These are phyloP conservation scores for Scheffersomyces ergatensis DNA, from an alignment of 805 yeast species.

Conservation along the genomic window DNA sequence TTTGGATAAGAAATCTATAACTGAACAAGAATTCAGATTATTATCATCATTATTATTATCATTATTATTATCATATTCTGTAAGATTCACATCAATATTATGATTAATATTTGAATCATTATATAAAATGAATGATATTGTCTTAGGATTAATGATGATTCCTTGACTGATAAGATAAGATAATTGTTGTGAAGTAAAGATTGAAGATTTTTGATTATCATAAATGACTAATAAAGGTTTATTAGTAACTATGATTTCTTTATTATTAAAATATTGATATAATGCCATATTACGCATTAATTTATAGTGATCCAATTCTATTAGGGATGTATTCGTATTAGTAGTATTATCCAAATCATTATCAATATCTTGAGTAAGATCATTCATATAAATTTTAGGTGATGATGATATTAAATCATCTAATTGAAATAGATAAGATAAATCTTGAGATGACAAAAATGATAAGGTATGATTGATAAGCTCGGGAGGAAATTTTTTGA, in stretches of 20 bases:
- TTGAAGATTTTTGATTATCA: neutral
- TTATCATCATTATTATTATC: too few relatives aligned
- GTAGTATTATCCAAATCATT: neutral
- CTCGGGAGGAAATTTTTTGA: constrained; percentile 8
- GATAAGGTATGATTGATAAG: constrained; percentile 6
- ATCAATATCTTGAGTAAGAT: too few relatives aligned
- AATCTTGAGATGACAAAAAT: constrained; percentile 4
- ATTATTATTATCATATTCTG: too few relatives aligned
- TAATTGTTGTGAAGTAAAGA: constrained; percentile 4
- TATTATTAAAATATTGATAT: constrained; percentile 3
- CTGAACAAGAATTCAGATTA: too few relatives aligned
- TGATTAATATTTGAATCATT: neutral
- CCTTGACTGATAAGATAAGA: constrained; percentile 13
- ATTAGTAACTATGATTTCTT: constrained; percentile 5
- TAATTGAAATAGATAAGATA: constrained; percentile 6
- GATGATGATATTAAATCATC: too few relatives aligned
- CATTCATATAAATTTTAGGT: too few relatives aligned
- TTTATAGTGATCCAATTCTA: constrained; percentile 1
- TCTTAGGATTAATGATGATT: constrained; percentile 17
- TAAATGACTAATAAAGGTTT: neutral
- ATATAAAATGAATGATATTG: constrained; percentile 8
- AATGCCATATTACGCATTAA: constrained; percentile 8
- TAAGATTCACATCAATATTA: constrained; percentile 2
- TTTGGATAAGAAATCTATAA: too few relatives aligned
- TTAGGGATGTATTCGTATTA: neutral